phyloP scores from a whole-genome alignment of 2,329 filamentous ascomycete species.

The Cucurbitaria berberidis region DNA sequence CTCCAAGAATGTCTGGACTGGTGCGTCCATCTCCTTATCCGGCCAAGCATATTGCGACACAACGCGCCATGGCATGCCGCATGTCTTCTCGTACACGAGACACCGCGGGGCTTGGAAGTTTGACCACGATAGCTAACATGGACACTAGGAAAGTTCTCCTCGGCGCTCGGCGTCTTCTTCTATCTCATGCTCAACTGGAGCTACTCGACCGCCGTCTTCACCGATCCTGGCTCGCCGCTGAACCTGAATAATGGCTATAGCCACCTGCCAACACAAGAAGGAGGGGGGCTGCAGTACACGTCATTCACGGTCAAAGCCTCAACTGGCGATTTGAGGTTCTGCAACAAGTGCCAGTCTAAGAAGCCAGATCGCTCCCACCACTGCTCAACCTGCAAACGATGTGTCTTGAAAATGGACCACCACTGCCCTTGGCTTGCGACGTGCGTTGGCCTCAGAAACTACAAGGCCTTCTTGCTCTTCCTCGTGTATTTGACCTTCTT shows the following conservation, averaged over 20 bases:
- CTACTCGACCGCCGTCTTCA: constrained; percentile 94
- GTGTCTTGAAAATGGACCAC: constrained; percentile 99
- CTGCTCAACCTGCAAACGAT: constrained; percentile 91
- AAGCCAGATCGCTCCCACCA: constrained; percentile 97
- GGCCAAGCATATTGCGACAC: neutral
- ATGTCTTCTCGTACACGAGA: neutral
- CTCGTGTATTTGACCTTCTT: constrained; percentile 88
- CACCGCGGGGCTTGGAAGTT: neutral
- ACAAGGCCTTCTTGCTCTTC: constrained; percentile 94
- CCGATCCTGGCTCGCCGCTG: constrained; percentile 75
- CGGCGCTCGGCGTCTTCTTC: constrained; percentile 70
- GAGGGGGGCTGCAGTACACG: constrained; percentile 61
- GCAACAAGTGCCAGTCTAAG: constrained; percentile 94
- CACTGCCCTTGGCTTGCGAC: constrained; percentile 98
- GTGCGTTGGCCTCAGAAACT: constrained; percentile 91
- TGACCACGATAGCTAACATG: constrained; percentile 30
- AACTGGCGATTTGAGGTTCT: constrained; percentile 84
- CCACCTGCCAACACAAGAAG: constrained; percentile 76
- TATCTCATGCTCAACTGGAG: constrained; percentile 84
- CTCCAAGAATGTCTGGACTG: constrained; percentile 45
- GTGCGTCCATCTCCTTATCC: constrained; percentile 25
- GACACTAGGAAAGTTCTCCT: constrained; percentile 53
- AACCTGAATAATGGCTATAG: constrained; percentile 68
- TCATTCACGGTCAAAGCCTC: constrained; percentile 87
- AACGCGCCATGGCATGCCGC: neutral